Evolutionary conservation across 192 early-diverging fungal species (phyloP), one percentile per base, ranked within the genome.

Genomic region (Cetraspora pellucida): DNA sequence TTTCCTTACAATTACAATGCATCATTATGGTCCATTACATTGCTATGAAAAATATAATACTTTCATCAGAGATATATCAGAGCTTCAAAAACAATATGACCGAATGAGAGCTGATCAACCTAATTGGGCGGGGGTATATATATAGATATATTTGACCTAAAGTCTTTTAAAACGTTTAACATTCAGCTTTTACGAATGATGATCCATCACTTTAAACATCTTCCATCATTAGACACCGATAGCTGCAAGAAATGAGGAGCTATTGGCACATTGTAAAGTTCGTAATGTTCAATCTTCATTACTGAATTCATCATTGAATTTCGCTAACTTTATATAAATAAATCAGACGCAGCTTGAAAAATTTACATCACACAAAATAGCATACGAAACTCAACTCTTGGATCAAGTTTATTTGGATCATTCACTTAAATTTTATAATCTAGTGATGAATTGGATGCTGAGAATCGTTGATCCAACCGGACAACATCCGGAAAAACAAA

Each of bases 391-490:
- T 7, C 90, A 90, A 76, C 64, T 97, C 16, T 78, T 95, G 66
- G 93, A 98, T 77, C 89, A 88, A 6, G 81, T 82, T n/a, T 83
- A 89, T 10, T 78, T 99, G 43, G 83, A 81, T 10, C 84, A 87
- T 54, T 84, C 85, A 0, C 78, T 95, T 75, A 84, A 89, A 54
- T 99, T 98, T 73, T 97, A 95, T 73, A 91, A 94, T 65, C 81
- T 98, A n/a, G 90, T 89, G 10, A 97, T 98, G 91, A 88, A 91
- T 43, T 97, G 94, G 89, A 72, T 97, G 60, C 77, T 99, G 25
- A 89, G 94, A 28, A 85, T 92, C 55, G 87, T 92, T 0, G 93
- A 94, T 75, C 84, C 82, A 16, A 81, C 80, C 3, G 74, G 76
- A 19, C 47, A 79, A n/a, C 82, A 90, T 69, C 87, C 87, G n/a